Percentiles rank a stretch among this genome's conserved stretches.
phyloP scores from a whole-genome alignment of 2,329 filamentous ascomycete genomes.

The Knufia petricola region DNA sequence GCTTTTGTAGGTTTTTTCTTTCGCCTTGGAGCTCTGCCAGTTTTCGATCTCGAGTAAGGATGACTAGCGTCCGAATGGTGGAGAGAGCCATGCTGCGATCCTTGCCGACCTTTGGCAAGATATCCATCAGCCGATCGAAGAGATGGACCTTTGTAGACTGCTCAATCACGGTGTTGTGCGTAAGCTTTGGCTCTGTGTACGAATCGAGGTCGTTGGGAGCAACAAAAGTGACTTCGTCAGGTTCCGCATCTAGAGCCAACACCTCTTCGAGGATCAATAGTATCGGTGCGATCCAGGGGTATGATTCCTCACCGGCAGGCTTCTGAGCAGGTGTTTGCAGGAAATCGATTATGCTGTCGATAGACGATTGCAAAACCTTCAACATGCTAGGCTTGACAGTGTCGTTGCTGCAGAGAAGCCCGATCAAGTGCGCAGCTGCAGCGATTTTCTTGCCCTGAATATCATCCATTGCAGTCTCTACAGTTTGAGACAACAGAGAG shows the following conservation, averaged over 20 bases:
- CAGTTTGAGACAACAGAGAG: conserved; percentile 62
- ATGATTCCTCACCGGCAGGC: conserved; percentile 59
- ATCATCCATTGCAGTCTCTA: conserved; percentile 48
- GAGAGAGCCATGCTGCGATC: conserved; percentile 77
- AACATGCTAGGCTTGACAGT: conserved; percentile 73
- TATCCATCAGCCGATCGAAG: conserved; percentile 67
- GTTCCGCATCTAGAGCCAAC: conserved; percentile 79
- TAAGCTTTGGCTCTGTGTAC: conserved; percentile 47
- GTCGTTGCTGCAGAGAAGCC: conserved; percentile 69
- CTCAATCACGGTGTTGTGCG: conserved; percentile 51
- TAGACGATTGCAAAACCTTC: conserved; percentile 61
- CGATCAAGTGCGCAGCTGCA: conserved; percentile 84
- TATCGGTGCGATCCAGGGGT: conserved; percentile 86
- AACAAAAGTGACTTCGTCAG: conserved; percentile 54
- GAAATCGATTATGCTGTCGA: conserved; percentile 67
- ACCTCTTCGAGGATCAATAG: conserved; percentile 83
- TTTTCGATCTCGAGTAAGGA: conserved; percentile 69
- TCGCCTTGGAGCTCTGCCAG: conserved; percentile 70
- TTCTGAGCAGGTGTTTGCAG: conserved; percentile 51
- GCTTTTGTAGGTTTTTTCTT: conserved; percentile 75
- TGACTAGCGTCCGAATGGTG: conserved; percentile 71
- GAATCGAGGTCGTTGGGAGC: conserved; percentile 39
- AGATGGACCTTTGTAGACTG: conserved; percentile 59
- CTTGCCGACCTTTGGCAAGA: conserved; percentile 79
- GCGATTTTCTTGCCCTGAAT: conserved; percentile 61